phyloP scores from a whole-genome alignment of 805 yeast genomes.

The Metschnikowia baotianmanensis region DNA sequence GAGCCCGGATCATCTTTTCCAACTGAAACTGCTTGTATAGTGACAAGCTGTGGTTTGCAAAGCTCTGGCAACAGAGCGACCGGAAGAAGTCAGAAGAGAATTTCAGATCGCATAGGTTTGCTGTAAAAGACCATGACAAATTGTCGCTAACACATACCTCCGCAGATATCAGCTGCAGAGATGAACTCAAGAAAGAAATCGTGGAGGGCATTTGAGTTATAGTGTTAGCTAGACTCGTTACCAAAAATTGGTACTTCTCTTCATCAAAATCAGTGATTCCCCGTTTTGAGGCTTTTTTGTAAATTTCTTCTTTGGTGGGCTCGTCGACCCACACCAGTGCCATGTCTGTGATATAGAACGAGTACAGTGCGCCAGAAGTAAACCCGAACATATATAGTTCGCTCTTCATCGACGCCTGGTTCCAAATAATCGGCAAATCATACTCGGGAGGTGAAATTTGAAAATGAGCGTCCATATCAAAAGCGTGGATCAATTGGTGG shows the following conservation, averaged over 20 bases:
- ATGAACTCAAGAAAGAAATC: not conserved
- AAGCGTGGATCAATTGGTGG: slow-evolving; percentile 10
- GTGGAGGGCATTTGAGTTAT: not conserved
- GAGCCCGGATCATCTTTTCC: slow-evolving; percentile 21
- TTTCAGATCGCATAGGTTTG: slow-evolving; percentile 10
- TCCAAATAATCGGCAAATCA: slow-evolving; percentile 13
- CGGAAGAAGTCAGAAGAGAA: slow-evolving; percentile 19
- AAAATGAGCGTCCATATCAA: slow-evolving; percentile 13
- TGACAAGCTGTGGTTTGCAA: slow-evolving; percentile 22
- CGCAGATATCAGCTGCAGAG: slow-evolving; percentile 1
- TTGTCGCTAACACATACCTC: slow-evolving; percentile 11
- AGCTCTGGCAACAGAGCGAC: slow-evolving; percentile 22
- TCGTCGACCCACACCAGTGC: slow-evolving; percentile 27
- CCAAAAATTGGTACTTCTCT: slow-evolving; percentile 17
- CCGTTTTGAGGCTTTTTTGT: slow-evolving; percentile 18
- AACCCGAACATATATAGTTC: slow-evolving; percentile 15
- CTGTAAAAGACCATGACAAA: slow-evolving; percentile 24
- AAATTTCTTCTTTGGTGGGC: slow-evolving; percentile 16
- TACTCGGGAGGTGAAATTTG: slow-evolving; percentile 2
- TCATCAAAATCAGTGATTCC: slow-evolving; percentile 30
- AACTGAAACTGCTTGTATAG: slow-evolving; percentile 20
- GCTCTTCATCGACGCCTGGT: slow-evolving; percentile 4
- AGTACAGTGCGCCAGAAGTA: slow-evolving; percentile 19
- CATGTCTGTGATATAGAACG: slow-evolving; percentile 28
- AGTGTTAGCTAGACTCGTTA: slow-evolving; percentile 13